Evolutionary conservation across 2,329 filamentous ascomycete species (phyloP), one percentile per base, ranked within the genome.

Genomic region (Kalmusia sp.): DNA sequence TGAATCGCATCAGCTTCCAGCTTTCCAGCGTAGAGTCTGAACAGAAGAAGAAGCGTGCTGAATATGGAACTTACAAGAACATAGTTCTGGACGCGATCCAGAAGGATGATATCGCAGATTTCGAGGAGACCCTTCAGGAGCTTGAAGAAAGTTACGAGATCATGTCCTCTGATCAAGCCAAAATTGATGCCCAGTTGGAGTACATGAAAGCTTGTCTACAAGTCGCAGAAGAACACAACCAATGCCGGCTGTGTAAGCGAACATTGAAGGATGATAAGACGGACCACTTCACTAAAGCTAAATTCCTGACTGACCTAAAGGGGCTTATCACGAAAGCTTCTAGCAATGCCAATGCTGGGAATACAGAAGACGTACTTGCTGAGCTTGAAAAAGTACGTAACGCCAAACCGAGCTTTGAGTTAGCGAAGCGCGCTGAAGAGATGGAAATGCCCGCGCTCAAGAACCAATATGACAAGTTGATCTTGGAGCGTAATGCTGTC

Each of bases 191-290:
- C 25, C 80, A 93, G 57, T 84, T 87, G 41, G 82, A 88, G 12
- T 96, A 91, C 71, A 92, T 90, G 70, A 79, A 78, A 38, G 84
- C 85, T 46, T 92, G 89, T 66, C 78, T 91, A 45, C 81, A 85
- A 30, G 82, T 81, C 19, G 83, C 90, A 9, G 82, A 89, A 49
- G 80, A 85, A 28, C 84, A 89, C 49, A 89, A 91, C 62, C 84
- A 83, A 38, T 98, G 93, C 71, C 83, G 86, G 28, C 84, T 95
- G 19, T 98, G 93, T 68, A 82, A 85, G 37, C 85, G 92, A 48
- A 74, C 80, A 3, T 92, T 96, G 70, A 73, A 85, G 21, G 70
- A 72, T 50, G 70, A 81, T 67, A 78, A 79, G 61, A 82, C 76
- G 27, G 85, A 83, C 64, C 87, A 83, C 58, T 86, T 72, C 46